Percentiles rank a stretch among this genome's conserved stretches.
phyloP scores from a whole-genome alignment of 352 stramenopile genomes.

The Phytophthora idaei region DNA sequence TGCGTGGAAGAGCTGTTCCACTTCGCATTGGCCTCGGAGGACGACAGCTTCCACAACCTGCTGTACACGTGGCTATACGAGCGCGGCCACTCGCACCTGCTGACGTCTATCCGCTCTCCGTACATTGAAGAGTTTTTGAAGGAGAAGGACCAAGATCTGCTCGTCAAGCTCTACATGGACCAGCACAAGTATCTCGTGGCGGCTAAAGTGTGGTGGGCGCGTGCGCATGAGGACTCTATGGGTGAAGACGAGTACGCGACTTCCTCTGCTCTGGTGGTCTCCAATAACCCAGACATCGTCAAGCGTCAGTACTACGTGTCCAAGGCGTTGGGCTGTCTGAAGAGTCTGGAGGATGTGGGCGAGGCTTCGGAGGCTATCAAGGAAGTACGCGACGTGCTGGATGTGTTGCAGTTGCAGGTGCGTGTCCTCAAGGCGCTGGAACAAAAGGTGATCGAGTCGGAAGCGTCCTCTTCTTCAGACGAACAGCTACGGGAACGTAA shows the following conservation, averaged over 20 bases:
- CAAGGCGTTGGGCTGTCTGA: slow-evolving; percentile 76
- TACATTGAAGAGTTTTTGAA: slow-evolving; percentile 88
- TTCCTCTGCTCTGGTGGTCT: slow-evolving; percentile 37
- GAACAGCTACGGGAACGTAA: slow-evolving; percentile 59
- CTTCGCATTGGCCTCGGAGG: slow-evolving; percentile 72
- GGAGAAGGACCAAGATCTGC: slow-evolving; percentile 82
- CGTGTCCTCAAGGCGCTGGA: slow-evolving; percentile 81
- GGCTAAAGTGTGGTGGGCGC: slow-evolving; percentile 84
- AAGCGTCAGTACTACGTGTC: slow-evolving; percentile 88
- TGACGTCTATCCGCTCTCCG: slow-evolving; percentile 69
- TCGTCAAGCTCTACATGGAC: slow-evolving; percentile 89
- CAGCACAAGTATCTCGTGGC: slow-evolving; percentile 86
- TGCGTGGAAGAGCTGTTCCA: slow-evolving; percentile 81
- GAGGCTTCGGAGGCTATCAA: slow-evolving; percentile 73
- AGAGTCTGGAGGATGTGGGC: slow-evolving; percentile 76
- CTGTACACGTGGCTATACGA: slow-evolving; percentile 88
- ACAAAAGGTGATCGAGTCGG: slow-evolving; percentile 67
- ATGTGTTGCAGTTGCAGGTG: slow-evolving; percentile 85
- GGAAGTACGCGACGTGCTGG: slow-evolving; percentile 82
- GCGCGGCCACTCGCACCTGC: slow-evolving; percentile 56
- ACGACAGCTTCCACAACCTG: slow-evolving; percentile 76
- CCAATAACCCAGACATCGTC: slow-evolving; percentile 71
- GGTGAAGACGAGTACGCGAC: slow-evolving; percentile 50
- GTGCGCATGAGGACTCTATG: slow-evolving; percentile 64
- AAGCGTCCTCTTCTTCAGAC: slow-evolving; percentile 49